Base-by-base conservation (phyloP, 139 green algal genomes). In the Micractinium conductrix region DNA sequence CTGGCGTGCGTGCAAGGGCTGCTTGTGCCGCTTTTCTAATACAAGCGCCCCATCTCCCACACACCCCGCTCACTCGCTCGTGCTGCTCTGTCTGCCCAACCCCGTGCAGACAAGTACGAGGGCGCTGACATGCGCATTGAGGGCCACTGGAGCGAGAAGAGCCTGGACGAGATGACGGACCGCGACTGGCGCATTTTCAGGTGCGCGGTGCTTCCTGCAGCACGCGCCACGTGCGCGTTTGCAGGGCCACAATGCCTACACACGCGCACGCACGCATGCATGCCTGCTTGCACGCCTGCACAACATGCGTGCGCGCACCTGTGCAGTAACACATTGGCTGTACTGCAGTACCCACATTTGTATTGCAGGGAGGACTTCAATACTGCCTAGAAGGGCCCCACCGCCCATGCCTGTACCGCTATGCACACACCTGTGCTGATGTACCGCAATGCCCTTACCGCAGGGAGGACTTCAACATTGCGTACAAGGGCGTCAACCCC, bases 101-200 rank as follows among this genome's bases (percentile, higher is more conserved):
- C 24, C 24, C 5, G 6, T 19, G 93, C 93, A n/a, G 92, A 98
- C 71, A 55, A 83, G 50, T 98, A 97, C 60, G 93, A 96, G 9
- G 90, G 89, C n/a, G 93, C 95, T 68, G 88, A 89, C 69, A 86
- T 86, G 78, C 48, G 43, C 0, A 43, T 86, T 37, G 84, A 88
- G 63, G 79, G 38, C 24, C 96, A 99, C 91, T 99, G 97, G 97
- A 96, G 87, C 4, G 94, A 98, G 65, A 99, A 99, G 93, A 70
- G 81, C 33, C 86, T 95, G 43, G 88, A 93, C 2, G 84, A 93
- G n/a, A 98, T 98, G 96, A 97, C 92, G 33, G 96, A 99, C 89
- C 91, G 97, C 33, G 97, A 99, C 93, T 99, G 97, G 97, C 94
- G 97, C 87, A 99, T 99, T 92, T 99, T 99, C 93, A 91, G 80